Base-by-base conservation (phyloP, 2,329 filamentous ascomycete genomes). In the Trichoderma sp. region DNA sequence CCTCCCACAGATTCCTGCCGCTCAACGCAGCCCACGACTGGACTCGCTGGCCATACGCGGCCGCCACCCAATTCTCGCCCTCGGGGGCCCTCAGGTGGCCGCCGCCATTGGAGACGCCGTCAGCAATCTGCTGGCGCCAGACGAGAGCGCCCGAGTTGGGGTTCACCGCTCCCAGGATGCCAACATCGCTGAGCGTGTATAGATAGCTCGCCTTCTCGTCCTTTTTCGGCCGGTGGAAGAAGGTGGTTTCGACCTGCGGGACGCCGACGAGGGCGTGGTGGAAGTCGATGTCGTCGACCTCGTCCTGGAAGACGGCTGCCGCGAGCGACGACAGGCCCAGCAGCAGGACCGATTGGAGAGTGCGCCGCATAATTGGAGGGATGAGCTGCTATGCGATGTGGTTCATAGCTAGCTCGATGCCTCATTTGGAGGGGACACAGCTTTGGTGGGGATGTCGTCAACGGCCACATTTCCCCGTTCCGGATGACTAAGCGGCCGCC, bases 261-360 rank as follows among this genome's bases (percentile, higher is more conserved):
- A 92, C 82, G 76, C 96, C 96, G 76, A 99, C 84, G 59, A 98
- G 89, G 72, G 92, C 89, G 82, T 97, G 90, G 81, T 98, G 95
- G 83, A 94, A 98, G 81, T 99, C 96, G 79, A 96, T 88, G 75
- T 93, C 87, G 82, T 90, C 94, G 73, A 96, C 94, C 80, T 99
- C 95, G 77, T 99, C 96, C 74, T 87, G 85, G 82, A 94, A 97
- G 70, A 98, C 89, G 72, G 94, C 92, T 7, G 74, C 74, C 63
- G 87, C 82, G 59, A 82, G 74, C 59, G 80, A 76, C 68, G 80
- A 78, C 58, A 82, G 76, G 72, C 77, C 80, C 73, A 82, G 74
- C 34, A 83, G 75, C 51, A 81, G 74, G 70, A 75, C 75, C 71
- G 78, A 75, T 73, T 77, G 76, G 66, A 80, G 63, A 73, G 77